phyloP scores from a whole-genome alignment of 805 yeast genomes.

The Candida ipomoeae region DNA sequence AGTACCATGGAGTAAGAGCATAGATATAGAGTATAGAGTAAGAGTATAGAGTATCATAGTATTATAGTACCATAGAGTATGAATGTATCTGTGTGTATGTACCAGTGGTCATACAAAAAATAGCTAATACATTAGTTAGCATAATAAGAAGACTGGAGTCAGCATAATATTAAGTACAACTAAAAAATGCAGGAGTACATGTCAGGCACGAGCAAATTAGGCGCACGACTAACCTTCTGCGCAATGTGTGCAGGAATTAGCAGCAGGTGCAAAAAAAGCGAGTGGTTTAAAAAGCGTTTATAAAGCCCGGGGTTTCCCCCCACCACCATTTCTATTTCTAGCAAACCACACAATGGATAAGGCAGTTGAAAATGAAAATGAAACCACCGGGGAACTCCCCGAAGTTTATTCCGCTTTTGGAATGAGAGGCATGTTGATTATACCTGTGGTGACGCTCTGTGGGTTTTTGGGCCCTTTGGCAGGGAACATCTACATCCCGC shows the following conservation, averaged over 20 bases:
- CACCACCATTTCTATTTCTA: too few relatives aligned
- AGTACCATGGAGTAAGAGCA: too few relatives aligned
- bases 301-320: not conserved
- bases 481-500: conserved; percentile 56
- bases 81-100: too few relatives aligned
- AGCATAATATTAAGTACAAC: not conserved
- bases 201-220: not conserved
- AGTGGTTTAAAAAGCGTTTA: not conserved
- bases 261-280: not conserved
- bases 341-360: not conserved
- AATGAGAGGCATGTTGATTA: conserved; percentile 22
- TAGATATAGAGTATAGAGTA: too few relatives aligned
- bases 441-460: conserved; percentile 42
- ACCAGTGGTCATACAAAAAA: too few relatives aligned
- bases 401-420: conserved; percentile 9
- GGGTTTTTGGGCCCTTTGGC: conserved; percentile 56
- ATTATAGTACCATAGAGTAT: too few relatives aligned
- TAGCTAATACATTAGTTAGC: too few relatives aligned
- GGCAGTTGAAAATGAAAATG: not conserved
- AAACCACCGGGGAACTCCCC: not conserved
- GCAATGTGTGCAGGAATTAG: not conserved
- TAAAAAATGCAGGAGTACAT: not conserved
- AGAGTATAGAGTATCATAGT: too few relatives aligned
- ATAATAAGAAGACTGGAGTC: too few relatives aligned
- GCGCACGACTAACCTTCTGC: not conserved